A percentile compares a stretch with the other conserved stretches of the same genome.
Conservation (phyloP, 2,329 filamentous ascomycete genomes). For the Lecanosticta acicola region DNA sequence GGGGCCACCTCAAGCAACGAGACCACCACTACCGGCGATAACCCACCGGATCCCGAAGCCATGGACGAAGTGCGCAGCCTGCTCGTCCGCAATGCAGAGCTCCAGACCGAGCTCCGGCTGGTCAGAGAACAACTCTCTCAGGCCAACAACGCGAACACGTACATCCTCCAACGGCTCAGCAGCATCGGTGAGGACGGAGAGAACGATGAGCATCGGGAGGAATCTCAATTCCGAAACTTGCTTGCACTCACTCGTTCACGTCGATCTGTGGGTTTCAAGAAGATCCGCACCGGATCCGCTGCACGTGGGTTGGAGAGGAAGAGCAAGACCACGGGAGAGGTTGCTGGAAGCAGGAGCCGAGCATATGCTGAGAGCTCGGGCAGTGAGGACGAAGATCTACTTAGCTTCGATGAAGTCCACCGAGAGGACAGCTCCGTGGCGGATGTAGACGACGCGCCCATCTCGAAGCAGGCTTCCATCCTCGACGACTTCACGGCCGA, state of each 20-base stretch:
- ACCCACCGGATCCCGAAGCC: no score
- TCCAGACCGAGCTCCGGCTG: conserved; percentile 24
- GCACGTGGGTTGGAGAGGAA: background rate
- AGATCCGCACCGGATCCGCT: background rate
- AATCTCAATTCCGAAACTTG: conserved; percentile 2
- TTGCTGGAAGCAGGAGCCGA: no score
- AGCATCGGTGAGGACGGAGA: background rate
- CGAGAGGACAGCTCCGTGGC: background rate
- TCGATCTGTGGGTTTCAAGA: no score
- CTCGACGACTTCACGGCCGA: no score
- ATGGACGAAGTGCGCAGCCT: conserved; percentile 10
- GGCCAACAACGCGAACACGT: conserved; percentile 16
- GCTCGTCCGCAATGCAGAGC: conserved; percentile 19
- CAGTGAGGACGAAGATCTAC: conserved; percentile 2
- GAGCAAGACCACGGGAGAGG: no score
- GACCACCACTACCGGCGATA: no score
- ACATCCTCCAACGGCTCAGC: conserved; percentile 16
- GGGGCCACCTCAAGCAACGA: no score
- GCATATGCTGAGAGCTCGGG: background rate
- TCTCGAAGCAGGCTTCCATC: no score
- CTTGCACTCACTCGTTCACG: background rate
- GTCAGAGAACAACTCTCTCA: conserved; percentile 23
- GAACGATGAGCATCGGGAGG: conserved; percentile 9
- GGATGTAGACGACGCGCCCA: background rate
- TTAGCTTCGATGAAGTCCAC: conserved; percentile 7